Base-by-base conservation (phyloP, 2,329 filamentous ascomycete genomes). In the Talaromyces rugulosus region DNA sequence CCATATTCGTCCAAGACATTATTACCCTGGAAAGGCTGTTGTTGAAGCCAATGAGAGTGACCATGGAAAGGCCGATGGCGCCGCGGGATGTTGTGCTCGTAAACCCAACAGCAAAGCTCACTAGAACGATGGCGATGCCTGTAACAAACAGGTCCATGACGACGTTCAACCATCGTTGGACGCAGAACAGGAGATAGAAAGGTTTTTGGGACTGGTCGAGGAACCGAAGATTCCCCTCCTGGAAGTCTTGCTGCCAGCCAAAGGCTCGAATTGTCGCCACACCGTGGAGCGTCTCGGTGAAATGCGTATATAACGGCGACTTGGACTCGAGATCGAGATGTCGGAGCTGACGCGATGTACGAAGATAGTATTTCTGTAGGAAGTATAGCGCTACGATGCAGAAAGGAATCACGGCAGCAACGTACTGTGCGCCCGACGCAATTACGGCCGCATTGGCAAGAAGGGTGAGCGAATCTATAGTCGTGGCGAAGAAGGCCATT, bases 151-250 rank as follows among this genome's bases (percentile, higher is more conserved):
- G 64, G 56, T 82, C 76, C 1, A 87, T 72, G 0, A 80, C 77
- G 1, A 87, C 74, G 0, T 69, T 76, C 0, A 87, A 76, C 85
- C 85, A 87, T 33, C 82, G 77, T 67, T 87, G 85, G 5, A 86
- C 78, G 44, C 80, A 80, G 58, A 78, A 82, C 14, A 87, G 75
- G 0, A 86, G 75, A 65, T 87, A 87, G 56, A 81, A 84, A 0
- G 85, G 84, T 27, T 75, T 72, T 66, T 87, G 85, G 0, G 84
- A 85, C 7, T 71, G 71, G 62, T 87, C 82, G 2, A 87, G 71
- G 0, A 84, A 75, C 4, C 66, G 64, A n/a, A 80, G 70, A 61
- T 83, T 84, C 63, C 76, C 76, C 34, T 77, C 66, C 16, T 78
- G 72, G 56, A 80, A 75, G 2, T 71, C 68, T 0, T 70, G 63